Evolutionary conservation across 1,284 basidiomycete genomes (phyloP).

Genomic region (Tetrapyrgos nigripes): DNA sequence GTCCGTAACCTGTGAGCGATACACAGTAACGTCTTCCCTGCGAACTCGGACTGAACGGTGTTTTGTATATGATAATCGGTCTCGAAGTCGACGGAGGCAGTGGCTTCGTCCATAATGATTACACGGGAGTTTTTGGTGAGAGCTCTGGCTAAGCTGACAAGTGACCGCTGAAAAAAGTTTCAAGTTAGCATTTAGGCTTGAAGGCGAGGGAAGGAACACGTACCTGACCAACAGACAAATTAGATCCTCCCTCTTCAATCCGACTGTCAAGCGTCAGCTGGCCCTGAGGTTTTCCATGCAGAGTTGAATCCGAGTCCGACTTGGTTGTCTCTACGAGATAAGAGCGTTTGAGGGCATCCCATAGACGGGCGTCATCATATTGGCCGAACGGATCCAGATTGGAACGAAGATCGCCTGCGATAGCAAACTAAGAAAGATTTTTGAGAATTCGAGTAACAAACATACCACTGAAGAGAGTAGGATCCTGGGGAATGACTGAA

Average conservation of each 20-base stretch:
- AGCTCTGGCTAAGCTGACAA: slow-evolving; percentile 16
- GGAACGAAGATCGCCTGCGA: slow-evolving; percentile 62
- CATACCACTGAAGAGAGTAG: slow-evolving; percentile 55
- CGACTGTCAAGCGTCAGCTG: slow-evolving; percentile 7
- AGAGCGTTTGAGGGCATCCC: slow-evolving; percentile 67
- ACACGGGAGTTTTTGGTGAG: slow-evolving; percentile 19
- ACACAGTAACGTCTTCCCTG: slow-evolving; percentile 68
- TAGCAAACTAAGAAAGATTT: slow-evolving; percentile 13
- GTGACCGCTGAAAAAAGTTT: background rate
- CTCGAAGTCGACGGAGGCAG: slow-evolving; percentile 68
- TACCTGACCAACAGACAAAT: slow-evolving; percentile 12
- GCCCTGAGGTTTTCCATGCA: background rate
- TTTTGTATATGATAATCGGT: slow-evolving; percentile 77
- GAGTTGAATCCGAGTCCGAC: background rate
- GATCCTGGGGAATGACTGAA: slow-evolving; percentile 64
- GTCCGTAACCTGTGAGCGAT: slow-evolving; percentile 70
- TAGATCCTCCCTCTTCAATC: slow-evolving; percentile 10
- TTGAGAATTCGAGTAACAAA: background rate
- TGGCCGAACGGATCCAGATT: slow-evolving; percentile 75
- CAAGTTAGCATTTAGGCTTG: background rate
- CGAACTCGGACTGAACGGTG: slow-evolving; percentile 75
- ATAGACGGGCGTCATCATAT: slow-evolving; percentile 64
- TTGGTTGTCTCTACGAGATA: slow-evolving; percentile 50
- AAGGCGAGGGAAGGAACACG: background rate
- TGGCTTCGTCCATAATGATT: slow-evolving; percentile 20